phyloP scores from a whole-genome alignment of 2,329 filamentous ascomycete genomes.

The Microsporum audouinii region DNA sequence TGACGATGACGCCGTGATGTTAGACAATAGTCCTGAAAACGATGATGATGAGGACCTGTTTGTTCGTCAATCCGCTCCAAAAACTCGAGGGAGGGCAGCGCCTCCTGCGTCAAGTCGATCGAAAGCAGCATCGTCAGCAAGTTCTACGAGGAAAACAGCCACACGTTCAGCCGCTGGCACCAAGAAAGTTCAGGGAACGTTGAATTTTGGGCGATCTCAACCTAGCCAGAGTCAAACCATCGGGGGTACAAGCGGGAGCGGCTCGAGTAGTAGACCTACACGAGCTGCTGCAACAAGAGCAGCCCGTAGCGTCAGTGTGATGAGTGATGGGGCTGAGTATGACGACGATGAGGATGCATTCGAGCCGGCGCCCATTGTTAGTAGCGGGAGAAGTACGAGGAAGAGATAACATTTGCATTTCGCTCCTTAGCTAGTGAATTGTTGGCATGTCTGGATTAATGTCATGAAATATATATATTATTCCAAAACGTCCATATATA shows the following conservation, averaged over 20 bases:
- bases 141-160: constrained; percentile 21
- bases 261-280: constrained; percentile 15
- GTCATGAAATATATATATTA: background rate
- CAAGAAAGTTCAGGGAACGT: constrained; percentile 24
- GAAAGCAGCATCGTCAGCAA: constrained; percentile 17
- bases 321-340: constrained; percentile 31
- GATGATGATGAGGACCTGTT: constrained; percentile 26
- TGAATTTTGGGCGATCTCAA: constrained; percentile 30
- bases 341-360: constrained; percentile 38
- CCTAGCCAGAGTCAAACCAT: constrained; percentile 15
- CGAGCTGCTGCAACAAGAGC: constrained; percentile 18
- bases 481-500: background rate
- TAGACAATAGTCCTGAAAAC: constrained; percentile 24
- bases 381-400: constrained; percentile 14
- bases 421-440: background rate
- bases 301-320: constrained; percentile 25
- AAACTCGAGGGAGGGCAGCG: constrained; percentile 16
- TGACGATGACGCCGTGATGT: constrained; percentile 29
- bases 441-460: background rate
- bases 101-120: background rate
- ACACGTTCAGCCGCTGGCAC: constrained; percentile 12
- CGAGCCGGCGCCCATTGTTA: constrained; percentile 26
- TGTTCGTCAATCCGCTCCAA: constrained; percentile 24
- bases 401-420: constrained; percentile 16
- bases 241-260: constrained; percentile 10